phyloP scores from a whole-genome alignment of 768 basidiomycete genomes.

The Russula emetica region DNA sequence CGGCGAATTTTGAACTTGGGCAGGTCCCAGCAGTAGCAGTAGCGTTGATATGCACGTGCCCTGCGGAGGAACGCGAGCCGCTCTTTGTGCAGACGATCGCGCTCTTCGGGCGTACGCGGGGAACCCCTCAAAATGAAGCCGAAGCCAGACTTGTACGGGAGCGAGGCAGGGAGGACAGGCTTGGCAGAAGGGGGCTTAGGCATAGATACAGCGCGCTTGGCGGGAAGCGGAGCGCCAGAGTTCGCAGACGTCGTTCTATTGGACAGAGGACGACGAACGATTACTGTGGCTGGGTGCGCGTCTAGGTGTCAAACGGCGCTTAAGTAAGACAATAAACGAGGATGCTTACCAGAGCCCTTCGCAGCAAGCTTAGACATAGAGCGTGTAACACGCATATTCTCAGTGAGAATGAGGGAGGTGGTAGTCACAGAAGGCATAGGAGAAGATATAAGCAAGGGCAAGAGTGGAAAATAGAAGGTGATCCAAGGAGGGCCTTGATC shows the following conservation, averaged over 20 bases:
- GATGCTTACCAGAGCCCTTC: slow-evolving; percentile 4
- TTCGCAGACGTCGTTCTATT: slow-evolving; percentile 7
- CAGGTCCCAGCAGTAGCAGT: too few relatives aligned
- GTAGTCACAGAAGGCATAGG: slow-evolving; percentile 14
- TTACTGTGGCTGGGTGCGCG: not conserved
- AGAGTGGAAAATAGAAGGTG: not conserved
- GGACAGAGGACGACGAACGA: slow-evolving; percentile 19
- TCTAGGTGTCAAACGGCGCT: not conserved
- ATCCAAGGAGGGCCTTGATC: not conserved
- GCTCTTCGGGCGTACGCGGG: slow-evolving; percentile 9
- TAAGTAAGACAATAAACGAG: not conserved
- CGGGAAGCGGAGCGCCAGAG: not conserved
- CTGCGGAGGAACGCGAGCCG: slow-evolving; percentile 21
- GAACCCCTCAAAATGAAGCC: slow-evolving; percentile 10
- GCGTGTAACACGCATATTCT: slow-evolving; percentile 23
- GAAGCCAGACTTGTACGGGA: slow-evolving; percentile 17
- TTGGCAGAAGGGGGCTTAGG: not conserved
- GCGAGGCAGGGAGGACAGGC: not conserved
- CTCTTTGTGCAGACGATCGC: slow-evolving; percentile 17
- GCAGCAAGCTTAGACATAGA: slow-evolving; percentile 9
- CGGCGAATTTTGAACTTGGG: slow-evolving; percentile 4
- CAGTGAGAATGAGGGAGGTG: slow-evolving; percentile 15
- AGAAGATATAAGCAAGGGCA: not conserved
- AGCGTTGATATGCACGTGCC: not conserved
- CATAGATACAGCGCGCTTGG: not conserved